Base-by-base conservation (phyloP, 345 rosid genomes). In the Citrus trifoliata region DNA sequence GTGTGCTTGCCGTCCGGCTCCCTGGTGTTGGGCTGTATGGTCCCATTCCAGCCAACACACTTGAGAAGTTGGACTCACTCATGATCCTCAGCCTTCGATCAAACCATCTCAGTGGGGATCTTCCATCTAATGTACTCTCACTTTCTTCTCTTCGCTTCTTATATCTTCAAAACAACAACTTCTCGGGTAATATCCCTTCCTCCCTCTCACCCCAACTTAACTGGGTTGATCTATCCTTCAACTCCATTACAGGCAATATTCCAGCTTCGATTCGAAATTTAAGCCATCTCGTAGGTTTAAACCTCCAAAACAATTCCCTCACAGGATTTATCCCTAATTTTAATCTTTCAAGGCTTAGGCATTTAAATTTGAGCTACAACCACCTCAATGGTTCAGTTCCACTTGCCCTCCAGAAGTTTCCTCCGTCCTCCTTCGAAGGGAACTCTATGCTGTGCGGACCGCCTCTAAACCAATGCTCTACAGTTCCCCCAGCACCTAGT, bases 1-100 rank as follows among this genome's bases (percentile, higher is more conserved):
- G 87, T 46, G 98, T 96, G 61, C n/a, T 80, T 70, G 88, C 90
- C 16, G 81, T 96, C 35, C 97, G 88, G 73, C 90, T 96, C 76
- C 99, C 97, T 10, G 99, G 89, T n/a, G 82, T 86, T 59, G 97
- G 98, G 59, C 87, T 94, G 30, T 79, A 77, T 58, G 99, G 99
- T 82, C 88, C 89, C 33, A 87, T 96, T 79, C 99, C 99, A 6
- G 77, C 85, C 70, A 89, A 86, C 80, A 93, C 99, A 48, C 87
- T 96, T 37, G 92, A 88, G 70, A 90, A 88, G 86, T 85, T 96
- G 72, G 95, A 94, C 84, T 88, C 91, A 5, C 93, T 94, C 53
- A 82, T 56, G 73, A 83, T 86, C 30, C 91, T 96, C 82, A 96
- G 99, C 82, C 92, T 96, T 30, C 86, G 97, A 6, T 89, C 92